A percentile compares a stretch with the other conserved stretches of the same genome.
These are phyloP conservation scores for Musa schizocarpa DNA, from an alignment of 176 grass and related monocot species.

Conservation along the genomic window DNA sequence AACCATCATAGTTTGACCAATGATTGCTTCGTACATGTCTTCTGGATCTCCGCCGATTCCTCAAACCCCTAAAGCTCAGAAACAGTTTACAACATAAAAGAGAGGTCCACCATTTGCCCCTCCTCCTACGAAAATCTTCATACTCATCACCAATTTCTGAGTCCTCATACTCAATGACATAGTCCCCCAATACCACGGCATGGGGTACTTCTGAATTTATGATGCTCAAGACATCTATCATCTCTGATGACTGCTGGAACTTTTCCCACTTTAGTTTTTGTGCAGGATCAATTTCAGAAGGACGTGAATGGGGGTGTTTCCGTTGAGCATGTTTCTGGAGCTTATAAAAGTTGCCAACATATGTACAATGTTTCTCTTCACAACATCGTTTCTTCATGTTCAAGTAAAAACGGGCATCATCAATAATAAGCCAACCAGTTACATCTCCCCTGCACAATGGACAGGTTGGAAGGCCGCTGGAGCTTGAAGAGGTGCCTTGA, in stretches of 20 bases:
- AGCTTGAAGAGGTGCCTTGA: slow-evolving; percentile 54
- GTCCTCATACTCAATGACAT: slow-evolving; percentile 97
- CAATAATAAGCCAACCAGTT: slow-evolving; percentile 74
- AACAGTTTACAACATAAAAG: slow-evolving; percentile 75
- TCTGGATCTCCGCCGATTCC: slow-evolving; percentile 54
- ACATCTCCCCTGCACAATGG: slow-evolving; percentile 86
- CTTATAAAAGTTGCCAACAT: slow-evolving; percentile 71
- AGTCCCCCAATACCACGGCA: slow-evolving; percentile 83
- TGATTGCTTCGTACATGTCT: slow-evolving; percentile 30
- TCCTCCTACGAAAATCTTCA: slow-evolving; percentile 53
- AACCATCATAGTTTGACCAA: slow-evolving; percentile 49
- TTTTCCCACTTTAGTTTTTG: slow-evolving; percentile 88
- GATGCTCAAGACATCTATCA: slow-evolving; percentile 92
- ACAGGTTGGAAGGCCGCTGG: slow-evolving; percentile 51
- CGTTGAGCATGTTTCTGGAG: slow-evolving; percentile 82
- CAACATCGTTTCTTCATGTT: slow-evolving; percentile 85
- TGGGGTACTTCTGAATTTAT: slow-evolving; percentile 86
- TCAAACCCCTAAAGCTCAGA: slow-evolving; percentile 45
- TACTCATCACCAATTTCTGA: slow-evolving; percentile 79
- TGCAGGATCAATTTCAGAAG: slow-evolving; percentile 86
- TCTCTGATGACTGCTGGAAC: slow-evolving; percentile 93
- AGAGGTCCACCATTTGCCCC: slow-evolving; percentile 70
- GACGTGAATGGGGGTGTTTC: slow-evolving; percentile 83
- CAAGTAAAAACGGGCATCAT: slow-evolving; percentile 68
- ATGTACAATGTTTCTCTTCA: slow-evolving; percentile 61